A percentile compares a stretch with the other conserved stretches of the same genome.
Conservation (phyloP, 306 rosid genomes). For the Chamaecrista fasciculata region DNA sequence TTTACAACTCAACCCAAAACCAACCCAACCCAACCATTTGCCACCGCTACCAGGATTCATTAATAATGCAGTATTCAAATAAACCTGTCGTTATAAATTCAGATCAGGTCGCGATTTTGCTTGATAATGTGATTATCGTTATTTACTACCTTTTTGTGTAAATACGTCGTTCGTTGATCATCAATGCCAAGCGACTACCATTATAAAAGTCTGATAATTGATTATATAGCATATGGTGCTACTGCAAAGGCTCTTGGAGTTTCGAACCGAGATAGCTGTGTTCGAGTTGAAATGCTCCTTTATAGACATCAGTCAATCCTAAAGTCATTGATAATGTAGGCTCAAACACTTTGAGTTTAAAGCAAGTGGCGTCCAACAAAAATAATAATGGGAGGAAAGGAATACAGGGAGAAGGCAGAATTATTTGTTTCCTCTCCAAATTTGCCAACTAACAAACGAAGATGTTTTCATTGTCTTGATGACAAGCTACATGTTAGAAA, state of each 20-base stretch:
- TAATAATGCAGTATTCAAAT: background rate
- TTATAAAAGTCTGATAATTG: background rate
- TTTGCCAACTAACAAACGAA: constrained; percentile 18
- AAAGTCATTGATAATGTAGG: background rate
- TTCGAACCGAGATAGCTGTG: background rate
- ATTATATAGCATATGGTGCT: background rate
- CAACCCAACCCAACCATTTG: too few species aligned
- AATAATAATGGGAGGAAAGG: too few species aligned
- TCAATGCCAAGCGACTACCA: background rate
- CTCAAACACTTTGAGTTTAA: background rate
- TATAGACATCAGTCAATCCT: background rate
- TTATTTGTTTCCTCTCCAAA: constrained; percentile 5
- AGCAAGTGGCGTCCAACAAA: too few species aligned
- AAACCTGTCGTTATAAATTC: background rate
- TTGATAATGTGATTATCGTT: background rate
- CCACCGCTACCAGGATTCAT: background rate
- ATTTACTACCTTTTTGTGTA: background rate
- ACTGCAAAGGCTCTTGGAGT: background rate
- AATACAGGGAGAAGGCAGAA: constrained; percentile 7
- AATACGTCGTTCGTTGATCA: background rate
- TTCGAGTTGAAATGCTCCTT: background rate
- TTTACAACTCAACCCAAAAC: too few species aligned
- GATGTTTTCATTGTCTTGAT: background rate
- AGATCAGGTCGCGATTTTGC: background rate
- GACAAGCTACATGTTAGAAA: constrained; percentile 3